Percentiles rank a stretch among this genome's conserved stretches.
These are phyloP conservation scores for Waltergamsia citrina DNA, from an alignment of 2,329 filamentous ascomycete genomes.

Conservation along the genomic window DNA sequence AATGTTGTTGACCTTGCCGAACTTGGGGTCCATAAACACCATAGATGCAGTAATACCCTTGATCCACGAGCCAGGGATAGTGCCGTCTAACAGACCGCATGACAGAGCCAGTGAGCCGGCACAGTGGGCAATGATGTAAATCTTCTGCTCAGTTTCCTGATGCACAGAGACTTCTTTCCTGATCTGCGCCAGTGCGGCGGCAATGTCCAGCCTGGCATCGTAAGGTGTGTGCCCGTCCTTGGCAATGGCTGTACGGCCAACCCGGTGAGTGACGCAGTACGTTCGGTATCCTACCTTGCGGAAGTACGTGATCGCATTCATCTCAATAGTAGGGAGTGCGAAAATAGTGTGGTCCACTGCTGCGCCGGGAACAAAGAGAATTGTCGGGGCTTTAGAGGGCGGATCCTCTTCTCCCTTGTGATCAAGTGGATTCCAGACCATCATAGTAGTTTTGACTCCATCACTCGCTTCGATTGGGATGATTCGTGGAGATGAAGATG, in stretches of 20 bases:
- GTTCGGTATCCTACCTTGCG: constrained; percentile 49
- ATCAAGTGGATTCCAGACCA: constrained; percentile 47
- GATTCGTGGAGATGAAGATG: constrained; percentile 26
- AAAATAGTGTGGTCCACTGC: constrained; percentile 55
- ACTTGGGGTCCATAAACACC: constrained; percentile 51
- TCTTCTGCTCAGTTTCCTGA: constrained; percentile 19
- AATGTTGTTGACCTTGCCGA: constrained; percentile 9
- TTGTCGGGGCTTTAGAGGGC: constrained; percentile 25
- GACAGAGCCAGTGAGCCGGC: constrained; percentile 51
- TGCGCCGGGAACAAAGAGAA: constrained; percentile 55
- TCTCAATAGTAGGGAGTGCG: constrained; percentile 50
- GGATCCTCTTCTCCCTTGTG: constrained; percentile 11
- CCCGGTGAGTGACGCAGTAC: constrained; percentile 47
- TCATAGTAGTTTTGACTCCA: constrained; percentile 39
- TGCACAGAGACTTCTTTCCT: constrained; percentile 21
- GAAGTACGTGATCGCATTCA: constrained; percentile 55
- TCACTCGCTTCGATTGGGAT: constrained; percentile 40
- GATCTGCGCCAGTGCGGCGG: constrained; percentile 44
- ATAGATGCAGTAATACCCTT: constrained; percentile 47
- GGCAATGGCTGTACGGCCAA: constrained; percentile 42
- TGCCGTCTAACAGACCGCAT: constrained; percentile 50
- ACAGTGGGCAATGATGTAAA: constrained; percentile 54
- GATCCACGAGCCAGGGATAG: constrained; percentile 47
- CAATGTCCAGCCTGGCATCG: constrained; percentile 49
- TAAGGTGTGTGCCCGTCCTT: constrained; percentile 47